Base-by-base conservation (phyloP, 345 rosid genomes). In the Stellera chamaejasme region DNA sequence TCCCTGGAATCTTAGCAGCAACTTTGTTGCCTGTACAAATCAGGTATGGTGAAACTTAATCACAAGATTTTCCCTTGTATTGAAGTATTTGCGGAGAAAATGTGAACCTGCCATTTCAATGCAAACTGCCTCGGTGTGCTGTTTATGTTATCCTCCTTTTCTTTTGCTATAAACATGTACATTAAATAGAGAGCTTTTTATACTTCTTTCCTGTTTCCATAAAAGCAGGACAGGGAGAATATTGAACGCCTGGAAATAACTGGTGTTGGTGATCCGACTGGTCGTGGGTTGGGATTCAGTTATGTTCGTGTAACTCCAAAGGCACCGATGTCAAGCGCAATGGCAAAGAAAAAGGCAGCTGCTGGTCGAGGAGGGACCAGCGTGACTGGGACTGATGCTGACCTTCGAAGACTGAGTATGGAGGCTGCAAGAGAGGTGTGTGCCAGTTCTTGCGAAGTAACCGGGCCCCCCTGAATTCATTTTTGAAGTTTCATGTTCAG, bases 221-320 rank as follows among this genome's bases (percentile, higher is more conserved):
- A 5, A 32, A 28, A 32, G 8, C 85, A 93, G 99, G 99, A 84
- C 58, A 80, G 91, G 68, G 99, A 81, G 73, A 89, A 83, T 70
- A 82, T 93, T 73, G 99, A 93, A 76, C 99, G 97, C 46, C 75
- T 93, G 61, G 97, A 93, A 77, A 93, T 93, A 60, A 87, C 97
- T 58, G 99, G 99, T 76, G 99, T 93, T 63, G 97, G 99, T 9
- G 99, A 89, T 75, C 99, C 99, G 43, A 87, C 99, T 54, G 99
- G 97, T 44, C 79, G 97, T 64, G 97, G 99, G 59, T 81, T 89
- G 56, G 99, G 99, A 66, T 89, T 93, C 71, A 93, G 99, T 75
- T 93, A 83, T 67, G 99, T 93, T 13, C 88, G 93, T 65, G 79
- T 86, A 54, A 76, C 84, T 74, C 90, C 92, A 49, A 93, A 93